Evolutionary conservation across 108 stramenopile species (phyloP).

Genomic region (Skeletonema potamos): DNA sequence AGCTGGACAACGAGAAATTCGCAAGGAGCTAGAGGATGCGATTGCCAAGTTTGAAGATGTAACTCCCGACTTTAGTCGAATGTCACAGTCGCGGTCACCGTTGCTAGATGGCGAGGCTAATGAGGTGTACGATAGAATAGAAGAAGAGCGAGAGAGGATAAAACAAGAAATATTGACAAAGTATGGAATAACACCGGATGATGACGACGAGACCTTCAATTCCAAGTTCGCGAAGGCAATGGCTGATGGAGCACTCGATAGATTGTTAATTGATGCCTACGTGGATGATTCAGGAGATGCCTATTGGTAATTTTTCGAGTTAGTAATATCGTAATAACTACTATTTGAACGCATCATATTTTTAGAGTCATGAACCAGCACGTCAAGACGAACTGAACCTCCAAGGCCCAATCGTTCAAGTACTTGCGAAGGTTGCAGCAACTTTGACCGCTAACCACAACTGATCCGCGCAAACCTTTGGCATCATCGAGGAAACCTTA

Average conservation of each 20-base stretch:
- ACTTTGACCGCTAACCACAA: slow-evolving; percentile 13
- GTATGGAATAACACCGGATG: slow-evolving; percentile 58
- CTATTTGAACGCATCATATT: background rate
- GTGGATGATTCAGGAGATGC: slow-evolving; percentile 38
- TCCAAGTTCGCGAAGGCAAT: slow-evolving; percentile 51
- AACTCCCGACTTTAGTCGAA: slow-evolving; percentile 53
- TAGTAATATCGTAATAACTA: background rate
- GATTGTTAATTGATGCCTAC: slow-evolving; percentile 30
- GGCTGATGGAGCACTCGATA: slow-evolving; percentile 37
- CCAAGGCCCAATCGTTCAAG: background rate
- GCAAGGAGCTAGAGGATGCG: slow-evolving; percentile 70
- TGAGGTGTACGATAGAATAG: slow-evolving; percentile 45
- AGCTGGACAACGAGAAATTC: slow-evolving; percentile 53
- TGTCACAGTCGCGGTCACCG: slow-evolving; percentile 48
- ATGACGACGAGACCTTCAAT: slow-evolving; percentile 47
- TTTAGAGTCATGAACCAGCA: background rate
- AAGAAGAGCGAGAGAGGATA: slow-evolving; percentile 39
- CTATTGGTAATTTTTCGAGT: slow-evolving; percentile 37
- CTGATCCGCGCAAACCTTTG: slow-evolving; percentile 6
- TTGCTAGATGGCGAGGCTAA: slow-evolving; percentile 36
- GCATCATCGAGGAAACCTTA: background rate
- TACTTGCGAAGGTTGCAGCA: background rate
- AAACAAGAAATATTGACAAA: slow-evolving; percentile 45
- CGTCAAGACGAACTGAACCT: background rate
- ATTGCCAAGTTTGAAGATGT: slow-evolving; percentile 57